Base-by-base conservation (phyloP, 257 asterid genomes). In the Petunia secreta region DNA sequence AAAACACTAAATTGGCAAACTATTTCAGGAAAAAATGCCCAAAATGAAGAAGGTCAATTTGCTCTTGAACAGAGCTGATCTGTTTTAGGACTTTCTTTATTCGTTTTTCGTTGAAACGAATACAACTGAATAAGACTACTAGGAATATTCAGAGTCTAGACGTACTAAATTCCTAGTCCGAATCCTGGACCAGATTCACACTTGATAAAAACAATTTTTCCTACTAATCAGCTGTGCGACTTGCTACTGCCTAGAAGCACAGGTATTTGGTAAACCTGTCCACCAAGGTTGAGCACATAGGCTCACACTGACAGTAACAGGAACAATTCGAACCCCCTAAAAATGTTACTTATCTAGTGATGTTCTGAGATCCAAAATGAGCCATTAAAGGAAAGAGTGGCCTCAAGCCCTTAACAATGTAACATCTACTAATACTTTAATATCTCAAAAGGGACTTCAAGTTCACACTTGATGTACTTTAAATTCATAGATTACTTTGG, bases 401-500 rank as follows among this genome's bases (percentile, higher is more conserved):
- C n/a, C n/a, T n/a, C n/a, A n/a, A n/a, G n/a, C n/a, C n/a, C n/a
- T n/a, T n/a, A n/a, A n/a, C n/a, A n/a, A n/a, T n/a, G n/a, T n/a
- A n/a, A n/a, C n/a, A n/a, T n/a, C n/a, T n/a, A n/a, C 38, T 75
- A 53, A 2, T 75, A 39, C 63, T 75, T 15, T 15, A 38, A 11
- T 36, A 55, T 53, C 53, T 63, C 62, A 79, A 38, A 15, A 2
- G 73, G 64, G 16, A 55, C 65, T 79, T 79, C 36, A 63, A 37
- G 38, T 36, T 64, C 75, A 64, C 76, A 50, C 52, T 63, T 63
- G 25, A 79, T 10, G 11, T 48, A 52, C 76, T 64, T 64, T 55
- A 48, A 78, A 78, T 59, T 79, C 76, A 64, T 60, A 57, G 60
- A 37, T 41, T n/a, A n/a, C n/a, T n/a, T n/a, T n/a, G n/a, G 34